Percentiles rank a stretch among this genome's conserved stretches.
Conservation (phyloP, 2,329 filamentous ascomycete species). For the Penicillium decumbens region DNA sequence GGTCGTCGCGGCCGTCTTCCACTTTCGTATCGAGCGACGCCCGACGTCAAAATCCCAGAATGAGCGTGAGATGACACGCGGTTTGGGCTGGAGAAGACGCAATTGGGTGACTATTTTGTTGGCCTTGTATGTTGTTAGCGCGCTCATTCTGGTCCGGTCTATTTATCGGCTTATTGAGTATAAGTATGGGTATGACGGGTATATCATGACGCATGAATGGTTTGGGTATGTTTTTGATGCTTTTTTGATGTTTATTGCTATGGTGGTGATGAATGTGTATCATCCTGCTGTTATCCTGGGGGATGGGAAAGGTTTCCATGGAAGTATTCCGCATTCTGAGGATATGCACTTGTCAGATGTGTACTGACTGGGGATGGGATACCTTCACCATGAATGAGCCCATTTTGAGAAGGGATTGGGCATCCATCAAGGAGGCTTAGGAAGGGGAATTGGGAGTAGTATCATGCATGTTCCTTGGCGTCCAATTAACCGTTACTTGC, state of each 20-base stretch:
- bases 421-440: no score
- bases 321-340: constrained; percentile 3
- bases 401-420: no score
- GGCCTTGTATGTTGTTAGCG: constrained; percentile 18
- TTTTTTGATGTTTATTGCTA: constrained; percentile 25
- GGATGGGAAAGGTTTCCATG: constrained; percentile 10
- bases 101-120: constrained; percentile 19
- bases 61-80: constrained; percentile 5
- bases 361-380: background rate
- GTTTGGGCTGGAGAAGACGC: constrained; percentile 16
- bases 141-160: constrained; percentile 26
- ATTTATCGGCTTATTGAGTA: constrained; percentile 31
- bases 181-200: constrained; percentile 24
- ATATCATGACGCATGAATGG: constrained; percentile 26
- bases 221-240: constrained; percentile 30
- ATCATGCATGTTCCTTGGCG: no score
- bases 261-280: constrained; percentile 22
- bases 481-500: no score
- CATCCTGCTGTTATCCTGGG: constrained; percentile 21
- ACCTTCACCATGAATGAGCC: no score
- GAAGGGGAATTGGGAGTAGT: no score
- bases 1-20: constrained; percentile 48
- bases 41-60: constrained; percentile 12
- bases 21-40: constrained; percentile 38
- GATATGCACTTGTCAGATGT: constrained; percentile 5